Evolutionary conservation across 164 flowering plant genomes (phyloP), one percentile per base, ranked within the genome.

Genomic region (Stephania japonica): DNA sequence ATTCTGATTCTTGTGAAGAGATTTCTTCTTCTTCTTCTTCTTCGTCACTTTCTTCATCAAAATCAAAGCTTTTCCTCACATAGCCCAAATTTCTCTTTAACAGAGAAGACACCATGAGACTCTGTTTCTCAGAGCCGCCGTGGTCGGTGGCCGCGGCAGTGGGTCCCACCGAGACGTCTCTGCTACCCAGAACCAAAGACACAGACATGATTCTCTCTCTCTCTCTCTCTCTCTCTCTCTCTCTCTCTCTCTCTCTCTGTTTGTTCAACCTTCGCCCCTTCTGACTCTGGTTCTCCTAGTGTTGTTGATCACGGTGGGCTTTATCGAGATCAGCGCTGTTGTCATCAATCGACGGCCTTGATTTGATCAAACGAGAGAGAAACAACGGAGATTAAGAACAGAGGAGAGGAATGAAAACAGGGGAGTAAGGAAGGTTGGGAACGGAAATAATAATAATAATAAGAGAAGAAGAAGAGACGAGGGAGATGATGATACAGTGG

Each of bases 131-230:
- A 19, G 6, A 21, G 42, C 44, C 49, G 53, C 85, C 76, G 53
- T 59, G 79, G 74, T 72, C 38, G 38, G 1, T 4, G 67, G 53
- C 75, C 16, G 16, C 75, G 42, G 80, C 76, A 16, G 84, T 80
- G 44, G 84, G 86, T 27, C 86, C 87, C 32, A 77, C 81, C 42
- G 83, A 49, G 8, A 86, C 83, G 78, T 86, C 88, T 84, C 78
- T 69, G 47, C 73, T 69, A 42, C 70, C 78, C 3, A 67, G 49
- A 53, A 75, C 79, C 70, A 81, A 65, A 26, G 81, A 78, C 81
- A 78, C 23, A 19, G 23, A 59, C 53, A 47, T 47, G 53, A 47
- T 47, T 16, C 16, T 12, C 2, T 47, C 53, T 1, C 49, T 44
- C 49, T 44, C 49, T 44, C 49, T 79, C 21, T 38, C 25, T 71